phyloP scores from a whole-genome alignment of 805 yeast species.

The Candida qinlingensis region DNA sequence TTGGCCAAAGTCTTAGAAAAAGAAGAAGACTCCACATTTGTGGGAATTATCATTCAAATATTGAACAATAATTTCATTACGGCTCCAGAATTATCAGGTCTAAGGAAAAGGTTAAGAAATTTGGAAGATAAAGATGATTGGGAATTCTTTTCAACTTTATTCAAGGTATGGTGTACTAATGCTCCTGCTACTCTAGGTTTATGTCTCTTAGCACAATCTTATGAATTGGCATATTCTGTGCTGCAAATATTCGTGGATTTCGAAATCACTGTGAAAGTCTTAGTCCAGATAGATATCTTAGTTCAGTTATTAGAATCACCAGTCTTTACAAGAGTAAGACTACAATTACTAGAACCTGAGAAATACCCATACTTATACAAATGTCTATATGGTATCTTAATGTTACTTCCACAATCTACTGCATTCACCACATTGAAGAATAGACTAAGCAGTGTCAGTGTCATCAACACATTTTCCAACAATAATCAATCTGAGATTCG shows the following conservation, averaged over 20 bases:
- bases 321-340: slow-evolving; percentile 77
- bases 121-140: slow-evolving; percentile 62
- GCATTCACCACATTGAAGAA: slow-evolving; percentile 81
- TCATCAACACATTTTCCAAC: slow-evolving; percentile 24
- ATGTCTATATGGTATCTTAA: slow-evolving; percentile 84
- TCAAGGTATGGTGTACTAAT: slow-evolving; percentile 88
- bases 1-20: slow-evolving; percentile 67
- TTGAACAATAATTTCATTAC: slow-evolving; percentile 81
- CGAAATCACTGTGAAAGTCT: slow-evolving; percentile 72
- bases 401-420: slow-evolving; percentile 91
- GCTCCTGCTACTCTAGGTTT: slow-evolving; percentile 84
- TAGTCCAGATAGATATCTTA: slow-evolving; percentile 82
- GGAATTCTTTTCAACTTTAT: slow-evolving; percentile 65
- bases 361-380: slow-evolving; percentile 76
- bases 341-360: slow-evolving; percentile 86
- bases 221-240: slow-evolving; percentile 81
- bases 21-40: slow-evolving; percentile 61
- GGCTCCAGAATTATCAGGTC: slow-evolving; percentile 68
- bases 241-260: slow-evolving; percentile 74
- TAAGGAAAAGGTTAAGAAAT: slow-evolving; percentile 63
- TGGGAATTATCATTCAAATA: slow-evolving; percentile 78
- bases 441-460: slow-evolving; percentile 50
- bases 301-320: slow-evolving; percentile 92
- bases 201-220: slow-evolving; percentile 81
- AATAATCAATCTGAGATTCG: background rate